Conservation (phyloP, 208 protist genomes). For the Wallacemonas collosoma region DNA sequence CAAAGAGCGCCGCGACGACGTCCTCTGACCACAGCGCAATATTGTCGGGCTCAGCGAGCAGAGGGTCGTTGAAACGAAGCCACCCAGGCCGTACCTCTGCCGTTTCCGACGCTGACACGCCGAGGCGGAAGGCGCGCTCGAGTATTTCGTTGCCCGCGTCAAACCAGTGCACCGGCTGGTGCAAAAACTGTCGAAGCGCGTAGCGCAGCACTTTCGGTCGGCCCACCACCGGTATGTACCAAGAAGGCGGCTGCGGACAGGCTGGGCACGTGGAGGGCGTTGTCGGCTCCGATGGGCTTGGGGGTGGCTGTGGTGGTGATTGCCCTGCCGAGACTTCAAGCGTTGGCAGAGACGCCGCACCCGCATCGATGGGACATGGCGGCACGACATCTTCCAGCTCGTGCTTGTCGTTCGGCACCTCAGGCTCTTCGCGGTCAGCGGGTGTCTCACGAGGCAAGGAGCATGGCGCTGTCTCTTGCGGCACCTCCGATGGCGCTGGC, state of each 20-base stretch:
- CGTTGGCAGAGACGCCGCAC: no score
- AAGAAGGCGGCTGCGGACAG: not conserved
- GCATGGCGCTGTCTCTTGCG: no score
- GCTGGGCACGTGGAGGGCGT: not conserved
- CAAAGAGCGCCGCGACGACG: not conserved
- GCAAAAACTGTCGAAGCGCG: conserved; percentile 18
- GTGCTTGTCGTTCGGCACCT: not conserved
- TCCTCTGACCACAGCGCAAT: conserved; percentile 2
- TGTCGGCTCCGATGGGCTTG: not conserved
- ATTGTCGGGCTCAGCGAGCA: not conserved
- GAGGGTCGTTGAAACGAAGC: not conserved
- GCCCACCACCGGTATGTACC: conserved; percentile 19
- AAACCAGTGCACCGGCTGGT: conserved; percentile 12
- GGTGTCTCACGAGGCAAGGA: no score
- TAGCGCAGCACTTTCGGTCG: conserved; percentile 23
- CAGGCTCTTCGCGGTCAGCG: no score
- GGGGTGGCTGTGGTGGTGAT: not conserved
- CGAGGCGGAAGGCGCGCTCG: conserved; percentile 7
- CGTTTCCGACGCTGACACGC: not conserved
- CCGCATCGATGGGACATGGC: no score
- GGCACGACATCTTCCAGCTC: no score
- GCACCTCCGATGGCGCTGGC: no score
- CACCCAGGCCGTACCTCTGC: not conserved
- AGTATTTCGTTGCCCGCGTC: conserved; percentile 22
- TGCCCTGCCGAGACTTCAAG: not conserved